These are phyloP conservation scores for Austroboletus olivaceoglutinosus DNA, from an alignment of 1,284 basidiomycete species.

Conservation along the genomic window DNA sequence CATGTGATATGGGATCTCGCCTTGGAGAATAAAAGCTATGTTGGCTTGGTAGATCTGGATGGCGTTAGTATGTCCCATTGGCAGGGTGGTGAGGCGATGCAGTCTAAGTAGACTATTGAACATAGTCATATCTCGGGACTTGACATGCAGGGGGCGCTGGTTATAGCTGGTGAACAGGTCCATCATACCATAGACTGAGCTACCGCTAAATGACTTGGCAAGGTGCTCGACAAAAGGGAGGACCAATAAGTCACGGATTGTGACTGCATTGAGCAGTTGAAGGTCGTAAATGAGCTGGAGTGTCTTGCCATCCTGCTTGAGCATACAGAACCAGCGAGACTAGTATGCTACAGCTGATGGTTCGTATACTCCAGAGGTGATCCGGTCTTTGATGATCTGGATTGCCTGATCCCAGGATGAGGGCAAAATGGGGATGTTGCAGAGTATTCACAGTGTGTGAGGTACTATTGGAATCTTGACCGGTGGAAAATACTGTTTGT, in stretches of 20 bases:
- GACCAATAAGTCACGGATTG: conserved; percentile 15
- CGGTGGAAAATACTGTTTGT: too few species aligned
- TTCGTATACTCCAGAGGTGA: too few species aligned
- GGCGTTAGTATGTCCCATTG: too few species aligned
- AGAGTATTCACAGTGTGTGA: conserved; percentile 19
- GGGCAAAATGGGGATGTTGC: conserved; percentile 20
- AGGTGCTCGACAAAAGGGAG: too few species aligned
- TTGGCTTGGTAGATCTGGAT: too few species aligned
- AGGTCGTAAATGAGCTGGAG: too few species aligned
- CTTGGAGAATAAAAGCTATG: too few species aligned
- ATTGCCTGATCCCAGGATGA: conserved; percentile 5
- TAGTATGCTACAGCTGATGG: conserved; percentile 35
- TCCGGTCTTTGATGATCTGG: conserved; percentile 20
- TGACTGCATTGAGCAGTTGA: conserved; percentile 30
- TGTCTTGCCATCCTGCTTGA: conserved; percentile 30
- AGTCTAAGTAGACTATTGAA: too few species aligned
- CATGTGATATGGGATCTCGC: neutral
- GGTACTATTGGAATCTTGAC: conserved; percentile 9
- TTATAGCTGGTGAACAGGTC: conserved; percentile 13
- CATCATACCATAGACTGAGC: conserved; percentile 9
- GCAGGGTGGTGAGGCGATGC: too few species aligned
- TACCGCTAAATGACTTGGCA: conserved; percentile 10
- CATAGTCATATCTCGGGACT: too few species aligned
- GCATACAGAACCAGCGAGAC: conserved; percentile 43
- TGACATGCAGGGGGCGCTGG: too few species aligned